These are phyloP conservation scores for Spencermartinsiella ligniputridi DNA, from an alignment of 1,139 yeast species.

Conservation along the genomic window DNA sequence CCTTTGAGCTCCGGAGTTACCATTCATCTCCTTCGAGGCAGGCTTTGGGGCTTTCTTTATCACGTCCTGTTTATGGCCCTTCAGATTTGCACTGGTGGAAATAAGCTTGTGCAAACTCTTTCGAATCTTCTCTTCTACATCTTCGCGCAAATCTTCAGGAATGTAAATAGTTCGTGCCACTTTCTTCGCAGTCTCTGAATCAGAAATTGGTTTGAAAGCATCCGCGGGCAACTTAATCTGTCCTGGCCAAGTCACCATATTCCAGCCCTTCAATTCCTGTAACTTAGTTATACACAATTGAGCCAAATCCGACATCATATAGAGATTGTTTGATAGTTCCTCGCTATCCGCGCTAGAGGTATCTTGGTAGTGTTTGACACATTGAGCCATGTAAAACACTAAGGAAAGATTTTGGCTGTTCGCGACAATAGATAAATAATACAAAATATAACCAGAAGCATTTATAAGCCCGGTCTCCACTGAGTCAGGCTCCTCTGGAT, in stretches of 20 bases:
- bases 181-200: slow-evolving; percentile 27
- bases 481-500: slow-evolving; percentile 34
- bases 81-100: neutral
- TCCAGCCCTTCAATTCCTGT: slow-evolving; percentile 61
- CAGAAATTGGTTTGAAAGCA: slow-evolving; percentile 53
- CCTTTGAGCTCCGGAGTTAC: neutral
- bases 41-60: neutral
- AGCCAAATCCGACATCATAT: slow-evolving; percentile 67
- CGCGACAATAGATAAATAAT: slow-evolving; percentile 58
- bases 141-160: slow-evolving; percentile 36
- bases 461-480: slow-evolving; percentile 8
- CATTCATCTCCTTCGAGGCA: neutral
- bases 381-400: slow-evolving; percentile 69
- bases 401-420: slow-evolving; percentile 66
- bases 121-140: slow-evolving; percentile 20
- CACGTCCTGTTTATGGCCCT: neutral
- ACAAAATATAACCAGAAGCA: slow-evolving; percentile 46
- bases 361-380: slow-evolving; percentile 78
- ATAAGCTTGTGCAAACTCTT: slow-evolving; percentile 1
- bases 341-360: slow-evolving; percentile 27
- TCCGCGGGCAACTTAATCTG: slow-evolving; percentile 64
- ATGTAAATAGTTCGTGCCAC: slow-evolving; percentile 42
- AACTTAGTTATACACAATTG: slow-evolving; percentile 60
- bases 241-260: slow-evolving; percentile 77
- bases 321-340: slow-evolving; percentile 41